Conservation (phyloP, 495 filamentous ascomycete species). For the Pseudomonodictys pantanalensis region DNA sequence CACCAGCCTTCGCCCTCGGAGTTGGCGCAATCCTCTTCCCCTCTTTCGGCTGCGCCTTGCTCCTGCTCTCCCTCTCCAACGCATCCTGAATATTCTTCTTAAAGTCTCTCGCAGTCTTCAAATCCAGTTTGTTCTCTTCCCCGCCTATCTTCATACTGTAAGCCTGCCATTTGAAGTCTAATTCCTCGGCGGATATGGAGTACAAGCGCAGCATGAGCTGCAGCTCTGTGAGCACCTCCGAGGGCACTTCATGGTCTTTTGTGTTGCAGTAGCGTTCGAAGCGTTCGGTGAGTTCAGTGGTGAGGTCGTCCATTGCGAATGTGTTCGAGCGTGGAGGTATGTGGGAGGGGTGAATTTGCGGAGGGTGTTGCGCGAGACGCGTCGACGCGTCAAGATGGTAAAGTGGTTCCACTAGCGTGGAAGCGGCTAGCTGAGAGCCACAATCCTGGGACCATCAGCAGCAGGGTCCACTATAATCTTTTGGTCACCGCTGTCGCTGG, state of each 20-base stretch:
- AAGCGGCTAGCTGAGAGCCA: background rate
- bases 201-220: constrained; percentile 81
- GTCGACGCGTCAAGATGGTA: constrained; percentile 24
- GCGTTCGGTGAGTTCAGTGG: constrained; percentile 25
- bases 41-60: constrained; percentile 56
- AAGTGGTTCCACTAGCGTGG: constrained; percentile 1
- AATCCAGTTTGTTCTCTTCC: constrained; percentile 66
- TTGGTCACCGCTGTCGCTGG: background rate
- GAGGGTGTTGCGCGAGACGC: constrained; percentile 22
- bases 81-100: constrained; percentile 83
- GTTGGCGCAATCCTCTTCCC: constrained; percentile 66
- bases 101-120: constrained; percentile 68
- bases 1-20: constrained; percentile 59
- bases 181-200: constrained; percentile 69
- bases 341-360: constrained; percentile 13
- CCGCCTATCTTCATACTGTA: constrained; percentile 89
- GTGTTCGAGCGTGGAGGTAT: background rate
- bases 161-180: constrained; percentile 97
- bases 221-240: constrained; percentile 74
- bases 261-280: constrained; percentile 27
- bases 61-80: constrained; percentile 67
- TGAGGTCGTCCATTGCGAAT: constrained; percentile 35
- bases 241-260: constrained; percentile 52
- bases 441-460: background rate
- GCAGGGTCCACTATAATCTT: background rate